Conservation (phyloP, 331 rosid species). For the Ulmus americana region DNA sequence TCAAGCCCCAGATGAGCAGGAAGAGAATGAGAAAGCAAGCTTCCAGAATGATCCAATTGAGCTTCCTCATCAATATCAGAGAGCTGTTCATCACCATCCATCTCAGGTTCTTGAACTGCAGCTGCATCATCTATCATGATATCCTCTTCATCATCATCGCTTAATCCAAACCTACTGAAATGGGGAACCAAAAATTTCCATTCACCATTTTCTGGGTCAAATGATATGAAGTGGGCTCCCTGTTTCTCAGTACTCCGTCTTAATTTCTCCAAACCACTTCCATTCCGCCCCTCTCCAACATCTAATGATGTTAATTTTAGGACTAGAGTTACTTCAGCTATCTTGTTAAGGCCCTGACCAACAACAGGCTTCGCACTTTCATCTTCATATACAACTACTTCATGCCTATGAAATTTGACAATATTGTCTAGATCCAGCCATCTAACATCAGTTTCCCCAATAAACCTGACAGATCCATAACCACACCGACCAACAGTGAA, state of each 20-base stretch:
- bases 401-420: constrained; percentile 62
- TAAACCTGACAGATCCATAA: constrained; percentile 66
- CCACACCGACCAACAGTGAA: constrained; percentile 73
- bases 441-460: constrained; percentile 63
- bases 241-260: constrained; percentile 51
- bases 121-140: constrained; percentile 51
- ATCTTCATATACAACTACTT: constrained; percentile 59
- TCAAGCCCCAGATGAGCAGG: constrained; percentile 96
- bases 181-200: constrained; percentile 81
- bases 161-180: constrained; percentile 92
- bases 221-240: constrained; percentile 70
- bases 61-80: constrained; percentile 49
- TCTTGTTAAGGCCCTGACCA: constrained; percentile 83
- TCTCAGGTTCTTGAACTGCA: constrained; percentile 33
- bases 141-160: constrained; percentile 80
- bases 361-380: constrained; percentile 61
- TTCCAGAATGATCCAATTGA: constrained; percentile 32
- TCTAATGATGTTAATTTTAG: constrained; percentile 33
- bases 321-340: constrained; percentile 82
- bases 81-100: constrained; percentile 36
- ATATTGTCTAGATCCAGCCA: constrained; percentile 49
- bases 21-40: constrained; percentile 77
- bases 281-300: constrained; percentile 29
- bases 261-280: constrained; percentile 39
- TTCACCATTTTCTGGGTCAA: constrained; percentile 53